A percentile compares a stretch with the other conserved stretches of the same genome.
Evolutionary conservation across 768 basidiomycete species (phyloP).

Genomic region (Sutorius australiensis): DNA sequence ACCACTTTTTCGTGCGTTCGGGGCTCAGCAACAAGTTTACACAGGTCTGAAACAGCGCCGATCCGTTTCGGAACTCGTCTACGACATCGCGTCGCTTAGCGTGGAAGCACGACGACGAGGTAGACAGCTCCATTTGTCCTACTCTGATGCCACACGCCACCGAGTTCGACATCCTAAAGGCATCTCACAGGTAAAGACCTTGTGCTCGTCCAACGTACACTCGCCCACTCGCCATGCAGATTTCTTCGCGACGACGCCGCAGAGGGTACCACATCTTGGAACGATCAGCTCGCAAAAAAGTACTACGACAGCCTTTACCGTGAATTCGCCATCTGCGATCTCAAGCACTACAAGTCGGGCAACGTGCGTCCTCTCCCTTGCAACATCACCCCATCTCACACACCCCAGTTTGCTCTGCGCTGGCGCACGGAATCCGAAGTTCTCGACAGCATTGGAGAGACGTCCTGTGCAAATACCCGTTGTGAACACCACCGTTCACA

Average conservation of each 20-base stretch:
- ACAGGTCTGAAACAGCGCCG: slow-evolving; percentile 4
- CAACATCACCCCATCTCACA: background rate
- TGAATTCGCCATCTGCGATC: slow-evolving; percentile 87
- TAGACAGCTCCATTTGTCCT: background rate
- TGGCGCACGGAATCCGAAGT: slow-evolving; percentile 95
- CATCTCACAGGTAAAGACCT: slow-evolving; percentile 56
- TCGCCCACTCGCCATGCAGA: slow-evolving; percentile 35
- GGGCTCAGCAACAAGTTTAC: too few species aligned
- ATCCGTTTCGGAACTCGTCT: background rate
- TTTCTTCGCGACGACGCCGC: slow-evolving; percentile 63
- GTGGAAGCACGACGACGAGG: too few species aligned
- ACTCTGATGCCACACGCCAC: background rate
- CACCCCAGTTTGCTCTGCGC: slow-evolving; percentile 72
- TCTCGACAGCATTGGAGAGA: slow-evolving; percentile 77
- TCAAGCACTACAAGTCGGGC: slow-evolving; percentile 94
- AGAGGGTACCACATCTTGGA: slow-evolving; percentile 46
- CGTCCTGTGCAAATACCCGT: slow-evolving; percentile 85
- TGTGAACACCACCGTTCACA: slow-evolving; percentile 59
- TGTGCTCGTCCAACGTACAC: background rate
- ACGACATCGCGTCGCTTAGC: background rate
- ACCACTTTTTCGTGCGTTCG: too few species aligned
- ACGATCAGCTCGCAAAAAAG: slow-evolving; percentile 81
- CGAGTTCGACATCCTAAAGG: slow-evolving; percentile 76
- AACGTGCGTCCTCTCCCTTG: slow-evolving; percentile 49
- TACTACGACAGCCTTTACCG: slow-evolving; percentile 88